A percentile compares a stretch with the other conserved stretches of the same genome.
Conservation (phyloP, 257 asterid species). For the Eustoma russellianum region DNA sequence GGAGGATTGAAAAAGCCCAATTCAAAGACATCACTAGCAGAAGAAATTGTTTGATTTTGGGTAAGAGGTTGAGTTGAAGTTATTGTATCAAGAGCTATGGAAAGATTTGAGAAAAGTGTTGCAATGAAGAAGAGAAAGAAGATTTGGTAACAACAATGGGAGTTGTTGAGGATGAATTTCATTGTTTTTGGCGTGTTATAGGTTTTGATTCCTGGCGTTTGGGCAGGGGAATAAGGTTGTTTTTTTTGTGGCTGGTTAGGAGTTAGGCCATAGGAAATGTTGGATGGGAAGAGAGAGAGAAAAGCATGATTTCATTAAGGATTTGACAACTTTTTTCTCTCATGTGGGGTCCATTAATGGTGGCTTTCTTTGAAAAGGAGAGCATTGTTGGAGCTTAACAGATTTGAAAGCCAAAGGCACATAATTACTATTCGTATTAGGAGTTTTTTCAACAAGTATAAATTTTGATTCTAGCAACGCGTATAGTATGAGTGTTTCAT, state of each 20-base stretch:
- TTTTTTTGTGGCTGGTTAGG: background rate
- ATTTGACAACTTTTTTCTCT: background rate
- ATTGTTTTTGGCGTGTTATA: slow-evolving; percentile 6
- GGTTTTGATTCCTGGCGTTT: slow-evolving; percentile 3
- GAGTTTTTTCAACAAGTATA: no score
- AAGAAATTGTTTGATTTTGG: slow-evolving; percentile 18
- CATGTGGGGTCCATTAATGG: background rate
- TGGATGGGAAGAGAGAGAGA: slow-evolving; percentile 5
- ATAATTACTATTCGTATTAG: no score
- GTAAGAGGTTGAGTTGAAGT: slow-evolving; percentile 19
- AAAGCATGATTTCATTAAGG: background rate
- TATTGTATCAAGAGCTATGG: slow-evolving; percentile 13
- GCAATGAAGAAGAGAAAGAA: slow-evolving; percentile 7
- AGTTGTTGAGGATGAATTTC: slow-evolving; percentile 5
- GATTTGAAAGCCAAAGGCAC: background rate
- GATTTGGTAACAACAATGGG: background rate
- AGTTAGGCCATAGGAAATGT: slow-evolving; percentile 3
- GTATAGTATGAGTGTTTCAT: no score
- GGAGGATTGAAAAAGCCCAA: slow-evolving; percentile 25
- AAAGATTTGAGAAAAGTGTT: slow-evolving; percentile 6
- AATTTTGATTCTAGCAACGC: no score
- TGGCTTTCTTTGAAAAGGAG: slow-evolving; percentile 3
- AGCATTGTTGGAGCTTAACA: background rate
- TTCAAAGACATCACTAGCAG: slow-evolving; percentile 18
- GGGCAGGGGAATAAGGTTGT: slow-evolving; percentile 7